phyloP scores from a whole-genome alignment of 129 eudicot species.

The Tagetes erecta region DNA sequence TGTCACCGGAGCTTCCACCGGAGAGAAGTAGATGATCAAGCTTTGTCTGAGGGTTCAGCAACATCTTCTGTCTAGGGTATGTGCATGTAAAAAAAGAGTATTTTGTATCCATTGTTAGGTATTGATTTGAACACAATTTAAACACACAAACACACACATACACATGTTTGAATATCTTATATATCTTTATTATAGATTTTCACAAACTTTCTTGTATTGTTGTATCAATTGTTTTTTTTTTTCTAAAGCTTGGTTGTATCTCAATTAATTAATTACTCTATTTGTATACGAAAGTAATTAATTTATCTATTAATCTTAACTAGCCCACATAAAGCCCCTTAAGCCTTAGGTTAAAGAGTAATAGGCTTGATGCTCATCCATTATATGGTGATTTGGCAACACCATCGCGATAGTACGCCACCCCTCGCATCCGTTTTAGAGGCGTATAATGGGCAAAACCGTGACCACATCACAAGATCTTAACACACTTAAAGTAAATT shows the following conservation, averaged over 20 bases:
- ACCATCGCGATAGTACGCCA: no score
- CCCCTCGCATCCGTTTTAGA: no score
- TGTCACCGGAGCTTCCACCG: slow-evolving; percentile 87
- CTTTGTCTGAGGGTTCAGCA: slow-evolving; percentile 53
- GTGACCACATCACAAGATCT: no score
- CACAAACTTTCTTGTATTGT: slow-evolving; percentile 20
- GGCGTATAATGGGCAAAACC: no score
- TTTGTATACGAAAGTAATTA: no score
- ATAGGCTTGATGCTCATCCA: no score
- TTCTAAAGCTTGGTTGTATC: slow-evolving; percentile 18
- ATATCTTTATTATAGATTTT: slow-evolving; percentile 25
- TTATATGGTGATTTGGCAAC: no score
- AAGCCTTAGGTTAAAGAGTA: no score
- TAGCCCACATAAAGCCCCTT: no score
- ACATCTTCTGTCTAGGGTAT: slow-evolving; percentile 27
- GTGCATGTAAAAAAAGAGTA: slow-evolving; percentile 1
- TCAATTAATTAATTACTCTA: neutral
- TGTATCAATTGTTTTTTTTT: slow-evolving; percentile 25
- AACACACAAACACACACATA: neutral
- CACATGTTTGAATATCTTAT: slow-evolving; percentile 21
- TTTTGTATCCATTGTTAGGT: neutral
- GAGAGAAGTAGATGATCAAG: slow-evolving; percentile 54
- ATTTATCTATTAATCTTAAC: no score
- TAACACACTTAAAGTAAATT: no score
- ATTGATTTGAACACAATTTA: slow-evolving; percentile 28